phyloP scores from a whole-genome alignment of 192 early-diverging fungal genomes.

The Entomortierella lignicola region DNA sequence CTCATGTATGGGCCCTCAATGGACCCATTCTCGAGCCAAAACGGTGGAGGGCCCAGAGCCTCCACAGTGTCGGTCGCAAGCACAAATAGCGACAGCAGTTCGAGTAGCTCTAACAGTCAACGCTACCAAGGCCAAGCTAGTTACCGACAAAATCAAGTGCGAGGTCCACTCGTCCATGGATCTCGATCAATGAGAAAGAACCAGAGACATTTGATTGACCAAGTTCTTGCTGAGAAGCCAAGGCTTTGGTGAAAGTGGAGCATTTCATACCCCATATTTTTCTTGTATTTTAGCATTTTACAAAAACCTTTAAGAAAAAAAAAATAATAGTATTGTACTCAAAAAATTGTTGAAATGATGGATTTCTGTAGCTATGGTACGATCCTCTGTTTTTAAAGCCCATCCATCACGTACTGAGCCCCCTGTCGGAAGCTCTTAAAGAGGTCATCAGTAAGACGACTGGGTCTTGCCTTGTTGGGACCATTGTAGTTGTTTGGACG shows the following conservation, averaged over 20 bases:
- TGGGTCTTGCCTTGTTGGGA: neutral
- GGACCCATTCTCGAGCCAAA: constrained; percentile 13
- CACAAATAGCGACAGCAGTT: constrained; percentile 29
- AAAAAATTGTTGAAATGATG: too few relatives aligned
- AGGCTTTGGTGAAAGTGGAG: constrained; percentile 9
- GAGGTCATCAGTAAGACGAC: constrained; percentile 8
- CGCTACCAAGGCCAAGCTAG: neutral
- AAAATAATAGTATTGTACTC: neutral
- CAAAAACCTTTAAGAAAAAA: neutral
- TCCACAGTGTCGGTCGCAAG: constrained; percentile 28
- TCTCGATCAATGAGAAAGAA: constrained; percentile 28
- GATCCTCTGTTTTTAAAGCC: neutral
- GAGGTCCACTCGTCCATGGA: constrained; percentile 9
- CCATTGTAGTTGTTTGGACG: neutral
- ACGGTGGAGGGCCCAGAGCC: constrained; percentile 5
- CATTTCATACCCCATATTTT: neutral
- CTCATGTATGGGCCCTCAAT: constrained; percentile 43
- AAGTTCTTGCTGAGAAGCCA: constrained; percentile 25
- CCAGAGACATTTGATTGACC: constrained; percentile 36
- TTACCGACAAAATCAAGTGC: neutral
- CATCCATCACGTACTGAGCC: constrained; percentile 19
- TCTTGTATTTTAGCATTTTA: neutral
- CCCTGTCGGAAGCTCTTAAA: constrained; percentile 24
- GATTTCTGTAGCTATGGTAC: neutral
- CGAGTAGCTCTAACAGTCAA: constrained; percentile 9